These are phyloP conservation scores for Trypanosoma lewisi DNA, from an alignment of 208 protist genomes.

Conservation along the genomic window DNA sequence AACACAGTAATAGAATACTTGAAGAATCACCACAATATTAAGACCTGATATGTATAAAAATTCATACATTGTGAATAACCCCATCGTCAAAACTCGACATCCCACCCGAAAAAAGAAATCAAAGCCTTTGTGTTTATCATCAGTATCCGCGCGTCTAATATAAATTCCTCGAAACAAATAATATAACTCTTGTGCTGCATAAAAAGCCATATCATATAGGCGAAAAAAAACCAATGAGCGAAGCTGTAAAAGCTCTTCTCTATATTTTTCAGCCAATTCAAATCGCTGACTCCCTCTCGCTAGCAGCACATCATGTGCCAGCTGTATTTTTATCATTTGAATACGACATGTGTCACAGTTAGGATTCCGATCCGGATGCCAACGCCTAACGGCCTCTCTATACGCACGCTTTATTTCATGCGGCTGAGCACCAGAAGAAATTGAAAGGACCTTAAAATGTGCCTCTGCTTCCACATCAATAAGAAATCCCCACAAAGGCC, in stretches of 20 bases:
- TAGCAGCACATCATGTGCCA: slow-evolving; percentile 78
- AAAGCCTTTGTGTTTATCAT: slow-evolving; percentile 5
- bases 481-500: slow-evolving; percentile 77
- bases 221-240: slow-evolving; percentile 76
- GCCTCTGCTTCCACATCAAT: slow-evolving; percentile 69
- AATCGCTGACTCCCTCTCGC: slow-evolving; percentile 51
- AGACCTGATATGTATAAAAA: slow-evolving; percentile 57
- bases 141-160: not conserved
- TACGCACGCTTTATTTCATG: slow-evolving; percentile 76
- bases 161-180: slow-evolving; percentile 23
- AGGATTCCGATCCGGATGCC: slow-evolving; percentile 85
- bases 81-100: slow-evolving; percentile 45
- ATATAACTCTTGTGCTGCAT: slow-evolving; percentile 59
- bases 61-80: slow-evolving; percentile 66
- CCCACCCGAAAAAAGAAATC: slow-evolving; percentile 24
- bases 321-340: slow-evolving; percentile 63
- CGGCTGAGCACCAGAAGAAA: slow-evolving; percentile 34
- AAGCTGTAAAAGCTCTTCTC: slow-evolving; percentile 55
- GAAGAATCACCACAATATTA: slow-evolving; percentile 47
- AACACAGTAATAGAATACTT: slow-evolving; percentile 59
- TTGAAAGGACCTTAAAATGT: slow-evolving; percentile 56
- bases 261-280: slow-evolving; percentile 64
- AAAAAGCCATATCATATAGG: slow-evolving; percentile 62
- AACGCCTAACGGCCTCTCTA: slow-evolving; percentile 63
- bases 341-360: slow-evolving; percentile 61